These are phyloP conservation scores for Solanum hybrid DNA, from an alignment of 305 asterid genomes.

Conservation along the genomic window DNA sequence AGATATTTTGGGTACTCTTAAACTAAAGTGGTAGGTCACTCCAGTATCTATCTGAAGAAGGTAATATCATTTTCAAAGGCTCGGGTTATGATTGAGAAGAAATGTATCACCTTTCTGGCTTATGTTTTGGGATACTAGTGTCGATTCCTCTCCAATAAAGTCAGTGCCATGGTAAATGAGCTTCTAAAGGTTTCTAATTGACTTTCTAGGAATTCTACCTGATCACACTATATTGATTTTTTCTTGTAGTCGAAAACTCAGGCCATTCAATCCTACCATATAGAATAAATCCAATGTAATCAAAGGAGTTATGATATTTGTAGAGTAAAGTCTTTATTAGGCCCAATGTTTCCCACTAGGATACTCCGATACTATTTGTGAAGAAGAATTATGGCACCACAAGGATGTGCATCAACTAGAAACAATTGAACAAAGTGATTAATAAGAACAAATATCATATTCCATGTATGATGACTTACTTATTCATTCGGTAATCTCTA, in stretches of 20 bases:
- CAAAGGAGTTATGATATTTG: background rate
- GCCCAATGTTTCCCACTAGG: background rate
- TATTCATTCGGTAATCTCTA: background rate
- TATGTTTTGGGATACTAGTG: background rate
- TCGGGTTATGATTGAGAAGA: background rate
- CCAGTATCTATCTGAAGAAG: background rate
- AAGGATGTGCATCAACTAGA: background rate
- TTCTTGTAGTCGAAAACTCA: background rate
- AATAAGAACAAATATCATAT: background rate
- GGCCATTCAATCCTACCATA: background rate
- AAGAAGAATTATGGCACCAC: background rate
- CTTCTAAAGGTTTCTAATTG: background rate
- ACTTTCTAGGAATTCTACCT: background rate
- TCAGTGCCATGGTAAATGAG: background rate
- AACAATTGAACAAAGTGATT: background rate
- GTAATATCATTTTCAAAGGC: background rate
- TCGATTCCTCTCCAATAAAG: background rate
- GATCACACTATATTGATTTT: background rate
- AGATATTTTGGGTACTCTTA: background rate
- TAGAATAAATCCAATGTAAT: background rate
- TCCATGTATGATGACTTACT: background rate
- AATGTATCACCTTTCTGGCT: background rate
- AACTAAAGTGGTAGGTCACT: background rate
- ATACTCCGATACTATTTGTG: background rate
- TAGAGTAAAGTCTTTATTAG: background rate